Conservation (phyloP, 2,329 filamentous ascomycete genomes). For the Curvularia sp. region DNA sequence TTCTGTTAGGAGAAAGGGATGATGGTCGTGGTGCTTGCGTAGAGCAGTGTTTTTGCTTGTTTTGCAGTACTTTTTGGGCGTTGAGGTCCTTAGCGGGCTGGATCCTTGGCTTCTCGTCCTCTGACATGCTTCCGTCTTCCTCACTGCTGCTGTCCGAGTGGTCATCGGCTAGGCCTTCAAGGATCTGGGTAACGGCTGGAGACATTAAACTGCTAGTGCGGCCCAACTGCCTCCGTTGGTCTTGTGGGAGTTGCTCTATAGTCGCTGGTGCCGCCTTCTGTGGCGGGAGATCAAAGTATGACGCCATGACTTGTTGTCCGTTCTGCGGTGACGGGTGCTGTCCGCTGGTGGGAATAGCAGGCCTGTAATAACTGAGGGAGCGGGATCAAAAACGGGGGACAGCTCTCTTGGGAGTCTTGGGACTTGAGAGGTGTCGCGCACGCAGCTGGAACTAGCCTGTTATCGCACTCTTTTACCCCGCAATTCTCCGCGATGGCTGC, state of each 20-base stretch:
- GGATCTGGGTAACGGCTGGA: conserved; percentile 40
- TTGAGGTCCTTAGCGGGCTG: conserved; percentile 17
- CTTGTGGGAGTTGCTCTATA: conserved; percentile 22
- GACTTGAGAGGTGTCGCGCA: conserved; percentile 5
- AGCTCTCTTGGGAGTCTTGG: conserved; percentile 21
- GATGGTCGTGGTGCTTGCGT: conserved; percentile 17
- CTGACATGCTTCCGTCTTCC: conserved; percentile 24
- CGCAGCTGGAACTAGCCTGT: conserved; percentile 8
- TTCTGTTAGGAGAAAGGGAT: conserved; percentile 24
- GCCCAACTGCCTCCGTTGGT: conserved; percentile 27
- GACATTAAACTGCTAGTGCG: conserved; percentile 33
- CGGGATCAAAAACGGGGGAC: conserved; percentile 19
- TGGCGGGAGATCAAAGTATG: conserved; percentile 44
- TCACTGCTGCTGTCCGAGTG: conserved; percentile 37
- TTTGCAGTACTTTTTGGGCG: conserved; percentile 17
- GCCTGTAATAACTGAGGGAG: conserved; percentile 13
- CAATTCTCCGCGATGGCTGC: conserved; percentile 9
- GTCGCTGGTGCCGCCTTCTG: conserved; percentile 26
- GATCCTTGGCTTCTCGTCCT: conserved; percentile 15
- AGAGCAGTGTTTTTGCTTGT: conserved; percentile 8
- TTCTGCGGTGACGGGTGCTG: not conserved
- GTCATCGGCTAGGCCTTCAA: conserved; percentile 38
- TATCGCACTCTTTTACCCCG: conserved; percentile 15
- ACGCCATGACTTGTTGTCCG: conserved; percentile 34
- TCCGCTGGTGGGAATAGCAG: not conserved